phyloP scores from a whole-genome alignment of 768 basidiomycete genomes.

The Exidia glandulosa region DNA sequence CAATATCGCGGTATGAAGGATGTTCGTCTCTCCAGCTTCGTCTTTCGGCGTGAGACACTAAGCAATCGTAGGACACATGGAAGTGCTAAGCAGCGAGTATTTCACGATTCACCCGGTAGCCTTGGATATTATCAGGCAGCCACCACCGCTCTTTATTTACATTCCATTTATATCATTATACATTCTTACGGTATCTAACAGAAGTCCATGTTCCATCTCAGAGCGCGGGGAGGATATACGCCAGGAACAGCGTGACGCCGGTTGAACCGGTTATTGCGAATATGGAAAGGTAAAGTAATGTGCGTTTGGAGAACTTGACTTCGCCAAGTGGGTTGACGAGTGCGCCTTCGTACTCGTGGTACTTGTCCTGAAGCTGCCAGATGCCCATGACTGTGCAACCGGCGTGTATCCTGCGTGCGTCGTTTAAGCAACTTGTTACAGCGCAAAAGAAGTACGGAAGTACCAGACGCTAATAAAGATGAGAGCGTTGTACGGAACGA shows the following conservation, averaged over 20 bases:
- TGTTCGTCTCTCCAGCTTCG: too few species aligned
- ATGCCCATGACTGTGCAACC: not conserved
- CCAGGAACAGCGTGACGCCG: not conserved
- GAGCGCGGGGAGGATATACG: not conserved
- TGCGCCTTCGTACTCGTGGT: not conserved
- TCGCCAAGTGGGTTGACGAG: not conserved
- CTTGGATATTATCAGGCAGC: too few species aligned
- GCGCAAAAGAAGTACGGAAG: not conserved
- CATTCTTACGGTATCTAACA: too few species aligned
- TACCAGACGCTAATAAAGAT: not conserved
- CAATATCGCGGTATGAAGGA: not conserved
- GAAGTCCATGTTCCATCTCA: too few species aligned
- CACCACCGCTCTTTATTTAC: too few species aligned
- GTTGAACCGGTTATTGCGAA: not conserved
- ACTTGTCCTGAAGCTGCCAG: not conserved
- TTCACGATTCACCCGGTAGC: too few species aligned
- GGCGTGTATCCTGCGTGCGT: not conserved
- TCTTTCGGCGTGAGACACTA: too few species aligned
- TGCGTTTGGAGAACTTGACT: not conserved
- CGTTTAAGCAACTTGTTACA: not conserved
- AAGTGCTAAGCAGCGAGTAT: too few species aligned
- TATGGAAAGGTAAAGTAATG: not conserved
- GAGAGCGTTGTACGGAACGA: not conserved
- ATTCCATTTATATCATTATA: too few species aligned
- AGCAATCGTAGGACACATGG: too few species aligned